These are phyloP conservation scores for Terana coerulea DNA, from an alignment of 768 basidiomycete species.

Conservation along the genomic window DNA sequence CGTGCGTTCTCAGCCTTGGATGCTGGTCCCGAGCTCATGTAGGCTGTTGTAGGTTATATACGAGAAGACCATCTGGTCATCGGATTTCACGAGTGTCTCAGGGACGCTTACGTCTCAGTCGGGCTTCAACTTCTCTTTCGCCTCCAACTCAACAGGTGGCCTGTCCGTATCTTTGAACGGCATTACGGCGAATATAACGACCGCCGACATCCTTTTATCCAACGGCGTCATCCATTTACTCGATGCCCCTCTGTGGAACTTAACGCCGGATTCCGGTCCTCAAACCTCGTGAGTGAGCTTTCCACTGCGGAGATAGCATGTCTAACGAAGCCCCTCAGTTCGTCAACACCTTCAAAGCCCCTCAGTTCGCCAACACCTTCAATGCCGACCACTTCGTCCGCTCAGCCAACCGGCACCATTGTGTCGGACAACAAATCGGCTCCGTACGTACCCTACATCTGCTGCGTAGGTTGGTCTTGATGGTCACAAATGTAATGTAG, in stretches of 20 bases:
- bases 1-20: background rate
- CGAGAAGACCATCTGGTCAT: background rate
- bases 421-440: too few species aligned
- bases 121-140: conserved; percentile 4
- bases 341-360: too few species aligned
- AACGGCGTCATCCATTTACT: conserved; percentile 13
- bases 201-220: background rate
- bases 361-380: too few species aligned
- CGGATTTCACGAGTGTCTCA: background rate
- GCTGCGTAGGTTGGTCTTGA: too few species aligned
- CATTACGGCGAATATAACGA: conserved; percentile 5
- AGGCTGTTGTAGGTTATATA: conserved; percentile 1
- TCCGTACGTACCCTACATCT: too few species aligned
- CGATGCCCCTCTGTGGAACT: conserved; percentile 4
- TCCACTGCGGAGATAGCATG: background rate
- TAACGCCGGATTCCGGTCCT: background rate
- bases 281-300: too few species aligned
- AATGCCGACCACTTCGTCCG: too few species aligned
- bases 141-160: background rate
- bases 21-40: too few species aligned
- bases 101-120: background rate
- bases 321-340: too few species aligned
- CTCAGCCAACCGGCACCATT: too few species aligned
- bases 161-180: conserved; percentile 5
- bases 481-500: too few species aligned